Conservation (phyloP, 768 basidiomycete genomes). For the Lactarius hengduanensis region DNA sequence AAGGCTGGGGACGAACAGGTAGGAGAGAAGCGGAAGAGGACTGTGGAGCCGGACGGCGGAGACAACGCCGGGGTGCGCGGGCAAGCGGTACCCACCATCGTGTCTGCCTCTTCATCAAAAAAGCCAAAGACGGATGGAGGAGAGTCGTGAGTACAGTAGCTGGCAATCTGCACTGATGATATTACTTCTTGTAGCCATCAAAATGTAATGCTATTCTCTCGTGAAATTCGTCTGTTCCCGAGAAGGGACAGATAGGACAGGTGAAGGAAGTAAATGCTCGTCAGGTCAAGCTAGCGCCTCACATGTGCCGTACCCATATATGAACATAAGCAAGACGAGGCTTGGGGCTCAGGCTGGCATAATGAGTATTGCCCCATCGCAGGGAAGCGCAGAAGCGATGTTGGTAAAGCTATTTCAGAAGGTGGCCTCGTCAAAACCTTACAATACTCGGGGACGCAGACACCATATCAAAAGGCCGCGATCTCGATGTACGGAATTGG, state of each 20-base stretch:
- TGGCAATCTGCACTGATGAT: constrained; percentile 5
- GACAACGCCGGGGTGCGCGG: constrained; percentile 67
- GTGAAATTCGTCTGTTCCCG: neutral
- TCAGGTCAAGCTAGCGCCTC: neutral
- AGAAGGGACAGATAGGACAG: neutral
- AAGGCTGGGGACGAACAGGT: constrained; percentile 42
- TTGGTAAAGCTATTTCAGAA: neutral
- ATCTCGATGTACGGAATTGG: neutral
- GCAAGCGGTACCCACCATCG: constrained; percentile 50
- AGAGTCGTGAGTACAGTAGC: constrained; percentile 20
- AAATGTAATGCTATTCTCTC: constrained; percentile 17
- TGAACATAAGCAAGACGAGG: neutral
- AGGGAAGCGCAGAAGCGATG: neutral
- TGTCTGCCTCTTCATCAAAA: constrained; percentile 34
- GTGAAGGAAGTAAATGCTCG: neutral
- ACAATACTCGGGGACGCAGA: neutral
- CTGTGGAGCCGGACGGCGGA: constrained; percentile 75
- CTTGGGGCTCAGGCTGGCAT: neutral
- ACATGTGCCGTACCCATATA: neutral
- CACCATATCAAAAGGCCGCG: neutral
- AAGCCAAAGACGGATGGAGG: constrained; percentile 43
- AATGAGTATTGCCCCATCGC: neutral
- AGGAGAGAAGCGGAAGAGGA: constrained; percentile 77
- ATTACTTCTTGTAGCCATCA: constrained; percentile 14
- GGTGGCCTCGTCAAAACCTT: neutral